Evolutionary conservation across 495 filamentous ascomycete species (phyloP).

Genomic region (Podospora sp.): DNA sequence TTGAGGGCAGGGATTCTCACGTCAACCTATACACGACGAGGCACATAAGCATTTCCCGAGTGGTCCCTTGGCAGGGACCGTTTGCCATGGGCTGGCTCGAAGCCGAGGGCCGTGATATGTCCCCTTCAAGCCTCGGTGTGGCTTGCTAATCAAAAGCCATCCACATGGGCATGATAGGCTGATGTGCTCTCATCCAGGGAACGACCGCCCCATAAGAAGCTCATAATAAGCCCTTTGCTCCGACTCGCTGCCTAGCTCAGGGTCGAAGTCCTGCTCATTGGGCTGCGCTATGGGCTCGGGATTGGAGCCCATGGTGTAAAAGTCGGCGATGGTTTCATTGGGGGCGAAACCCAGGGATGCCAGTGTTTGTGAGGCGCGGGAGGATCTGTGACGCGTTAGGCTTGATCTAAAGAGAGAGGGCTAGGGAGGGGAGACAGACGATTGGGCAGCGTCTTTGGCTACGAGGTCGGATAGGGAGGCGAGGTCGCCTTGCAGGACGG

Average conservation of each 20-base stretch:
- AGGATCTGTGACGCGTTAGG: constrained; percentile 25
- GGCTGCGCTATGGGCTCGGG: constrained; percentile 35
- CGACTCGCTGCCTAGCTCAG: constrained; percentile 34
- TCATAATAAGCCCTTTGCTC: constrained; percentile 44
- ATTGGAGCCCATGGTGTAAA: constrained; percentile 42
- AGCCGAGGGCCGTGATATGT: background rate
- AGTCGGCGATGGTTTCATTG: constrained; percentile 42
- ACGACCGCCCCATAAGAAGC: constrained; percentile 40
- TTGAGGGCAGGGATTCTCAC: background rate
- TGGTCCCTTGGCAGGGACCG: background rate
- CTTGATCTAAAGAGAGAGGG: background rate
- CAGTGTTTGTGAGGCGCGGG: constrained; percentile 37
- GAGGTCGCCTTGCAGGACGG: background rate
- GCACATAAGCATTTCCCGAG: background rate
- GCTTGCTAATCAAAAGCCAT: background rate
- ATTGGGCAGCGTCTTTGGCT: constrained; percentile 40
- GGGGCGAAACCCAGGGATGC: constrained; percentile 41
- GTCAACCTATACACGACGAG: background rate
- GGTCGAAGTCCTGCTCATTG: constrained; percentile 31
- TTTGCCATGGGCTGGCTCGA: too few relatives aligned
- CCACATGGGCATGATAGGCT: background rate
- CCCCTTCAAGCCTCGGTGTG: background rate
- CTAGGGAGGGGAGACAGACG: constrained; percentile 23
- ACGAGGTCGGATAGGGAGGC: constrained; percentile 38
- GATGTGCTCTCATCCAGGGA: constrained; percentile 16